A percentile compares a stretch with the other conserved stretches of the same genome.
Evolutionary conservation across 495 filamentous ascomycete genomes (phyloP).

Genomic region (Penicillium flavigenum): DNA sequence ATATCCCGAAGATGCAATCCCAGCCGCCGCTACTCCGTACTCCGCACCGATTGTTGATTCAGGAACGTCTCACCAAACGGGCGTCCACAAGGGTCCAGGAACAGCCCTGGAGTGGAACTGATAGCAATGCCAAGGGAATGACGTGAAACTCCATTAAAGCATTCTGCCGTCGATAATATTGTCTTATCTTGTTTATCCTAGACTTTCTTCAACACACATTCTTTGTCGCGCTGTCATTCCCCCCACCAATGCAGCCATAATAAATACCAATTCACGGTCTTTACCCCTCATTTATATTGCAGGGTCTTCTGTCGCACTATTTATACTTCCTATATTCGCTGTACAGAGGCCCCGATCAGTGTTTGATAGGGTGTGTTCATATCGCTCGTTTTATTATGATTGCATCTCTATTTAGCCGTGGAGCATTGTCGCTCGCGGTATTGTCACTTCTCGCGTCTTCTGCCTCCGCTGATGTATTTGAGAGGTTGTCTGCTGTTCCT

Average conservation of each 20-base stretch:
- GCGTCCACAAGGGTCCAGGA: conserved; percentile 9
- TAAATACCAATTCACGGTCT: conserved; percentile 22
- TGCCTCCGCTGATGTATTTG: conserved; percentile 39
- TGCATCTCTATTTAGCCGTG: conserved; percentile 28
- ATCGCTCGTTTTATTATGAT: conserved; percentile 27
- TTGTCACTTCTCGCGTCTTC: conserved; percentile 40
- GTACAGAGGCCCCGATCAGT: background rate
- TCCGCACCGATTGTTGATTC: background rate
- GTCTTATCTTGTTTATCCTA: conserved; percentile 1
- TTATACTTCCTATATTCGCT: conserved; percentile 14
- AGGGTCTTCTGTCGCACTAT: background rate
- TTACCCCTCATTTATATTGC: conserved; percentile 10
- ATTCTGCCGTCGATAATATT: background rate
- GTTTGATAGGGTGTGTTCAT: conserved; percentile 4
- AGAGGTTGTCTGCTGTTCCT: conserved; percentile 37
- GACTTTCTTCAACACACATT: conserved; percentile 17
- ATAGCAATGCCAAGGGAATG: conserved; percentile 18
- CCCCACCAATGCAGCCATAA: conserved; percentile 29
- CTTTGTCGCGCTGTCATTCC: conserved; percentile 18
- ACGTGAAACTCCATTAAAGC: background rate
- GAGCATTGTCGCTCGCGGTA: conserved; percentile 43
- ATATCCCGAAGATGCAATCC: background rate
- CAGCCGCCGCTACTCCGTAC: background rate
- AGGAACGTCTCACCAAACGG: conserved; percentile 14
- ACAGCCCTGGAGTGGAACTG: conserved; percentile 10